Percentiles rank a stretch among this genome's conserved stretches.
These are phyloP conservation scores for Achaetomiella virescens DNA, from an alignment of 495 filamentous ascomycete genomes.

Conservation along the genomic window DNA sequence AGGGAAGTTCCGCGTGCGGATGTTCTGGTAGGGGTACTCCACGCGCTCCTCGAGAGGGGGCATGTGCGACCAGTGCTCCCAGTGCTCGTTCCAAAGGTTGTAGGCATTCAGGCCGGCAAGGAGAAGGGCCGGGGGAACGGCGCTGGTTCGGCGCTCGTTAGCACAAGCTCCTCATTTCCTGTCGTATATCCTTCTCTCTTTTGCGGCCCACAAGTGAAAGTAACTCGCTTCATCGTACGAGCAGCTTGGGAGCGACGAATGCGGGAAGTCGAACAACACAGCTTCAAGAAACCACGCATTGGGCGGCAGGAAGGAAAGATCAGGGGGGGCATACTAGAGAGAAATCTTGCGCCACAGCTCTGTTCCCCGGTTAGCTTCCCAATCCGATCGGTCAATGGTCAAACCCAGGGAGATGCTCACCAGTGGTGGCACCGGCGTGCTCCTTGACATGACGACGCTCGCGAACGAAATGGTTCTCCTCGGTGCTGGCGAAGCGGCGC, in stretches of 20 bases:
- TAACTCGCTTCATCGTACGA: too few species aligned
- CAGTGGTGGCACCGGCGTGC: constrained; percentile 72
- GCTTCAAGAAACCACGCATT: constrained; percentile 28
- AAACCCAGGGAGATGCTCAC: constrained; percentile 42
- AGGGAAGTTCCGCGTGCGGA: constrained; percentile 80
- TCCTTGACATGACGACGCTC: constrained; percentile 79
- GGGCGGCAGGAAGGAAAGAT: neutral
- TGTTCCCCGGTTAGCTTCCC: constrained; percentile 36
- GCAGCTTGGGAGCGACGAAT: neutral
- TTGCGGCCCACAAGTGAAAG: too few species aligned
- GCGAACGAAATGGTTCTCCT: constrained; percentile 80
- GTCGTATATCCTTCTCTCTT: neutral
- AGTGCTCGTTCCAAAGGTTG: constrained; percentile 86
- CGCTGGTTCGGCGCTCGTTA: constrained; percentile 42
- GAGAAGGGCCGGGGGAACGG: constrained; percentile 61
- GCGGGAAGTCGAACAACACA: neutral
- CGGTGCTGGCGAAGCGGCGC: constrained; percentile 61
- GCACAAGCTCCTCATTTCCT: neutral
- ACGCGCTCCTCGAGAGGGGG: constrained; percentile 78
- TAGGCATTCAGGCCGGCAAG: constrained; percentile 73
- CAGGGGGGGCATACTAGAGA: constrained; percentile 62
- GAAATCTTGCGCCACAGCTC: constrained; percentile 92
- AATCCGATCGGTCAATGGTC: neutral
- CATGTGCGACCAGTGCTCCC: constrained; percentile 88
- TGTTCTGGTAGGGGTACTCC: constrained; percentile 93